Conservation (phyloP, 2,329 filamentous ascomycete species). For the Trichoderma lentiforme region DNA sequence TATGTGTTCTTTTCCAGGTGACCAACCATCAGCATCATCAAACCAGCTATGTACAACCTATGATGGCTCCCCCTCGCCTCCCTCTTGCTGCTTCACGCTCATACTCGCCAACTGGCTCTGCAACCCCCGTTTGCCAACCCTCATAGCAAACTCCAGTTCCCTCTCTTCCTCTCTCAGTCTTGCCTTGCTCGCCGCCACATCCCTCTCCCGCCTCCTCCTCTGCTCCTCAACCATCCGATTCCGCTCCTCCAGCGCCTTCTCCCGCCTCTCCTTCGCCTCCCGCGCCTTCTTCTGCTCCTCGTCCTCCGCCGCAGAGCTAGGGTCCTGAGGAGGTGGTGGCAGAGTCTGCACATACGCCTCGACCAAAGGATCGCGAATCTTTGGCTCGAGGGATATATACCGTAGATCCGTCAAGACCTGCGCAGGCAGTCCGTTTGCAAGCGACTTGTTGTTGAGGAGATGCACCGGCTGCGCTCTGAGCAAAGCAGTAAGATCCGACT, state of each 20-base stretch:
- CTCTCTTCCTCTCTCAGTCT: constrained; percentile 63
- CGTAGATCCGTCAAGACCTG: constrained; percentile 63
- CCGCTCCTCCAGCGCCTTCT: constrained; percentile 64
- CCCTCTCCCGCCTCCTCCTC: constrained; percentile 56
- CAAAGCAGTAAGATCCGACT: constrained; percentile 64
- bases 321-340: constrained; percentile 52
- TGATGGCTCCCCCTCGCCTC: constrained; percentile 23
- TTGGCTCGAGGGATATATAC: constrained; percentile 63
- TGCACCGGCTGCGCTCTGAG: constrained; percentile 59
- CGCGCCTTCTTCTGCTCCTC: constrained; percentile 48
- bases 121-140: constrained; percentile 63
- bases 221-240: constrained; percentile 62
- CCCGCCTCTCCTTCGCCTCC: constrained; percentile 56
- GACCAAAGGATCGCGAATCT: constrained; percentile 61
- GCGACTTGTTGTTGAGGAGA: constrained; percentile 58
- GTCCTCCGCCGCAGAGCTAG: constrained; percentile 42
- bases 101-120: constrained; percentile 53
- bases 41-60: background rate
- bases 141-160: constrained; percentile 67
- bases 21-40: background rate
- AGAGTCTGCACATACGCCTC: constrained; percentile 64
- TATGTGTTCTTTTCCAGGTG: background rate
- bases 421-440: constrained; percentile 56
- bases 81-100: constrained; percentile 28
- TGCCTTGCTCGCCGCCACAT: constrained; percentile 59